These are phyloP conservation scores for Mytilinidion resinicola DNA, from an alignment of 495 filamentous ascomycete genomes.

Conservation along the genomic window DNA sequence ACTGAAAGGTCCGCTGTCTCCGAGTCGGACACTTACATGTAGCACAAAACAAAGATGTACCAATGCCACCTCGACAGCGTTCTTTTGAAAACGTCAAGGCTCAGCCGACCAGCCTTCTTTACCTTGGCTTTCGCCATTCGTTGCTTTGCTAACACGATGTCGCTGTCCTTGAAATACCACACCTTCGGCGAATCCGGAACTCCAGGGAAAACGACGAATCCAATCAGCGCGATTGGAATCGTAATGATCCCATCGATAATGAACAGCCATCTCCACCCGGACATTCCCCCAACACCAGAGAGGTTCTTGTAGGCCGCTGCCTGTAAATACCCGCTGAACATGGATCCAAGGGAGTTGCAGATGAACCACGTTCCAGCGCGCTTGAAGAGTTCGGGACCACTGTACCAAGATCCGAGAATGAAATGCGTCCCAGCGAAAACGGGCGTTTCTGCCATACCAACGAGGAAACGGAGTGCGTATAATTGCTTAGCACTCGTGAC, in stretches of 20 bases:
- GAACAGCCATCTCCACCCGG: conserved; percentile 62
- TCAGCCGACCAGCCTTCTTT: too few species aligned
- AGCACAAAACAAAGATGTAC: conserved; percentile 15
- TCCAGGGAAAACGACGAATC: conserved; percentile 62
- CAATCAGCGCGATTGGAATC: conserved; percentile 45
- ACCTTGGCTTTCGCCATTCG: conserved; percentile 9
- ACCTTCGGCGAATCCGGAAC: conserved; percentile 62
- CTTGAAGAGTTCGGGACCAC: conserved; percentile 48
- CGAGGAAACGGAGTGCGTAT: conserved; percentile 44
- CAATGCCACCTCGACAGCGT: conserved; percentile 17
- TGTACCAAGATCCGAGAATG: conserved; percentile 55
- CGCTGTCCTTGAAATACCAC: conserved; percentile 14
- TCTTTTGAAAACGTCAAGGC: conserved; percentile 5
- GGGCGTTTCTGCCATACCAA: conserved; percentile 33
- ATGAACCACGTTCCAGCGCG: conserved; percentile 47
- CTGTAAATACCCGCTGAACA: conserved; percentile 46
- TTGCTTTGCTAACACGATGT: conserved; percentile 6
- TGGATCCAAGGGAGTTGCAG: conserved; percentile 32
- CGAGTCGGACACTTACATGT: too few species aligned
- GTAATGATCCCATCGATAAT: conserved; percentile 65
- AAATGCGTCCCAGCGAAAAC: conserved; percentile 42
- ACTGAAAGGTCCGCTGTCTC: too few species aligned
- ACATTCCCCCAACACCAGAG: conserved; percentile 33
- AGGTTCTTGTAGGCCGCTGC: conserved; percentile 45
- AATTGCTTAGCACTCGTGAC: conserved; percentile 46